Evolutionary conservation across 805 yeast genomes (phyloP).

Genomic region (Sugiyamaella valdiviana): DNA sequence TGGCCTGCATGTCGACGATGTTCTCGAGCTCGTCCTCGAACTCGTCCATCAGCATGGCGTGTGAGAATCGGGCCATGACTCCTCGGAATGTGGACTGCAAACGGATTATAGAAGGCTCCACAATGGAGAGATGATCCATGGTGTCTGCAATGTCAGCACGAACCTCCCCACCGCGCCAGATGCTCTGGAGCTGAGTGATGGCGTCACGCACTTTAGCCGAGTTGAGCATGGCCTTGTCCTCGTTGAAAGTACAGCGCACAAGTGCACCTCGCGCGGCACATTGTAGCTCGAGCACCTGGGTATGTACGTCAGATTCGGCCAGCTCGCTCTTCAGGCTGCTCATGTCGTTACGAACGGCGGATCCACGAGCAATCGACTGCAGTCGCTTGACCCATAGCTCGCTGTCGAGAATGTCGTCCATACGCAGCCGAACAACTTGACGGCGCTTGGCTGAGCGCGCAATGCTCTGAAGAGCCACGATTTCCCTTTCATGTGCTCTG

Average conservation of each 20-base stretch:
- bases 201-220: conserved; percentile 1
- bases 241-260: conserved; percentile 35
- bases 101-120: conserved; percentile 22
- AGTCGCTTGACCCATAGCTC: conserved; percentile 23
- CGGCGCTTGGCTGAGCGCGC: conserved; percentile 60
- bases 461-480: conserved; percentile 48
- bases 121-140: conserved; percentile 19
- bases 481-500: conserved; percentile 22
- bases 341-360: conserved; percentile 19
- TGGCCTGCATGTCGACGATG: conserved; percentile 31
- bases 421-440: conserved; percentile 30
- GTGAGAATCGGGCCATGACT: conserved; percentile 30
- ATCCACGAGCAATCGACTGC: conserved; percentile 36
- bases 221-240: conserved; percentile 16
- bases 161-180: conserved; percentile 41
- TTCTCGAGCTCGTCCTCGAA: conserved; percentile 29
- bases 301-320: conserved; percentile 46
- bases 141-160: conserved; percentile 17
- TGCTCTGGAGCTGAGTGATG: conserved; percentile 48
- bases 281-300: conserved; percentile 45
- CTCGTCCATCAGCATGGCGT: conserved; percentile 29
- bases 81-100: conserved; percentile 37
- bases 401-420: conserved; percentile 15
- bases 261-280: conserved; percentile 45
- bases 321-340: conserved; percentile 23